These are phyloP conservation scores for Zychaea mexicana DNA, from an alignment of 371 early-diverging fungal genomes.

Conservation along the genomic window DNA sequence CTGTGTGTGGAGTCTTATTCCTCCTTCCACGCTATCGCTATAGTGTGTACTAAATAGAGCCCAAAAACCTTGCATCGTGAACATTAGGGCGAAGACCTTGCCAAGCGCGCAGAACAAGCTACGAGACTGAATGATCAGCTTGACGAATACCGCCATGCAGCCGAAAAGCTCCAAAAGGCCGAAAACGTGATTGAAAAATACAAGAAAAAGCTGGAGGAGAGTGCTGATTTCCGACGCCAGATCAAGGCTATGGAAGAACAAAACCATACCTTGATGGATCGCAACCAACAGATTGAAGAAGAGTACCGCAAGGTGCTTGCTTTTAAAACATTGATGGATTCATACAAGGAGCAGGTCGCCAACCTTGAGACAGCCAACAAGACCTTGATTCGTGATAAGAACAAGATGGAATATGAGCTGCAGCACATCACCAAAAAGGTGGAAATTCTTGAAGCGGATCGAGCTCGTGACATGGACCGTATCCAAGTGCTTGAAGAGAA, in stretches of 20 bases:
- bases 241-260: constrained; percentile 84
- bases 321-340: constrained; percentile 82
- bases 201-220: constrained; percentile 91
- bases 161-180: constrained; percentile 87
- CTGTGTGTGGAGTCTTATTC: no score
- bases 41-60: constrained; percentile 2
- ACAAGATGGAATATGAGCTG: constrained; percentile 74
- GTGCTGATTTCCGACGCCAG: constrained; percentile 75
- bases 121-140: constrained; percentile 81
- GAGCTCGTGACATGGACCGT: constrained; percentile 70
- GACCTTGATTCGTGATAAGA: constrained; percentile 68
- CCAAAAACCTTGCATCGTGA: no score
- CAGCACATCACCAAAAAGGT: constrained; percentile 64
- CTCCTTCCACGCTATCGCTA: background rate
- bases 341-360: constrained; percentile 83
- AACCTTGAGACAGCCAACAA: constrained; percentile 74
- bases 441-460: constrained; percentile 66
- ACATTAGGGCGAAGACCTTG: constrained; percentile 59
- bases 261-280: constrained; percentile 65
- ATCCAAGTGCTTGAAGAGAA: constrained; percentile 80
- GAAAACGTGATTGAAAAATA: constrained; percentile 95
- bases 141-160: constrained; percentile 86
- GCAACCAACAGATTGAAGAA: constrained; percentile 78
- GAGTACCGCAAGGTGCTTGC: constrained; percentile 82
- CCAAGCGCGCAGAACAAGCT: constrained; percentile 67